Evolutionary conservation across 148 eudicot genomes (phyloP), one percentile per base, ranked within the genome.

Genomic region (Pharnaceum exiguum): DNA sequence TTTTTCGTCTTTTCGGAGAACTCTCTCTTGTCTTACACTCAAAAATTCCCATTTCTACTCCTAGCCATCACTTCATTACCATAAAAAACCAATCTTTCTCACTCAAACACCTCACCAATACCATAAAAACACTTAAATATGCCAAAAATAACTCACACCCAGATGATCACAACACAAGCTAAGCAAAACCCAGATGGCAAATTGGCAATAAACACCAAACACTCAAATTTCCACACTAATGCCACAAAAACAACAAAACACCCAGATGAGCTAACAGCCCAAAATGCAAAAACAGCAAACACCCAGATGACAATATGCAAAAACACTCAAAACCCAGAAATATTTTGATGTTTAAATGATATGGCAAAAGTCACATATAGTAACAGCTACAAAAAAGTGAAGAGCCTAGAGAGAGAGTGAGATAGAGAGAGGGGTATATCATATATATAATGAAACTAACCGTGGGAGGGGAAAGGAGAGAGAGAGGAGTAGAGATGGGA

Each of bases 41-140:
- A 25, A 57, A 71, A 22, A 75, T 46, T 47, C 65, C 58, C 72
- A 75, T 71, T 17, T 53, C 55, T 45, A 55, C 71, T 40, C n/a
- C 56, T 32, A 8, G 40, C 75, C 79, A 75, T 75, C 39, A 42
- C n/a, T 10, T 25, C 45, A 26, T 46, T 55, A 39, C 12, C 42
- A 27, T 26, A 17, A 55, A 44, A 36, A 53, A 27, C 55, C 49
- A 60, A 19, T 37, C 38, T 33, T 28, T 32, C 17, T 17, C 33
- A 5, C 43, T 43, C 22, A 23, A 67, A 7, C 19, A 22, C 29
- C 16, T 24, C 35, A 36, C 61, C 7, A 35, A 35, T 35, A 47
- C 46, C 24, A 35, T 22, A 38, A 7, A 48, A 55, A 51, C 35
- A 50, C 66, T n/a, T n/a, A n/a, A n/a, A n/a, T n/a, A n/a, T n/a